These are phyloP conservation scores for Ichthyophthirius multifiliis DNA, from an alignment of 169 alveolate species.

Conservation along the genomic window DNA sequence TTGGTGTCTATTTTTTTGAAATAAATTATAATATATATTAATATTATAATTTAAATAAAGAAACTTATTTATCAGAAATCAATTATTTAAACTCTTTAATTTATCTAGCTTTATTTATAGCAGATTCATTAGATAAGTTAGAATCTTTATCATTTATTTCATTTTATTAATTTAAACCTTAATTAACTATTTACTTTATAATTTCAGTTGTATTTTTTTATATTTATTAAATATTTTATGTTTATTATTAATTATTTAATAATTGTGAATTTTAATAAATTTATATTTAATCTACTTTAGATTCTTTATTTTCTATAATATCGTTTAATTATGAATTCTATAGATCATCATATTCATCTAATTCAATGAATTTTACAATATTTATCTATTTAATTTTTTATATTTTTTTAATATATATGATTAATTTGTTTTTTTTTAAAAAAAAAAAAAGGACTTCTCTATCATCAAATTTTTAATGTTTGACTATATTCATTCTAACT, in stretches of 20 bases:
- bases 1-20: background rate
- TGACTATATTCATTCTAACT: background rate
- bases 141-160: background rate
- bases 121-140: background rate
- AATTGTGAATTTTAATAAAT: too few relatives aligned
- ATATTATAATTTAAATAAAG: background rate
- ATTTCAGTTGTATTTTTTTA: too few relatives aligned
- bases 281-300: too few relatives aligned
- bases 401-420: background rate
- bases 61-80: background rate
- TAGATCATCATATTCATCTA: conserved; percentile 10
- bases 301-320: too few relatives aligned
- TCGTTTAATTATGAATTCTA: too few relatives aligned
- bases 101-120: background rate
- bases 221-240: too few relatives aligned
- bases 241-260: too few relatives aligned
- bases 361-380: conserved; percentile 7
- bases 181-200: too few relatives aligned
- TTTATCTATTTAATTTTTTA: background rate
- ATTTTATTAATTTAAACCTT: too few relatives aligned
- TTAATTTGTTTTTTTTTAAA: background rate
- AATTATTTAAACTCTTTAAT: conserved; percentile 1
- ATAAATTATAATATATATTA: too few relatives aligned
- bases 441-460: too few relatives aligned
- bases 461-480: background rate